phyloP scores from a whole-genome alignment of 2,329 filamentous ascomycete genomes.

The Bipolaris oryzae region DNA sequence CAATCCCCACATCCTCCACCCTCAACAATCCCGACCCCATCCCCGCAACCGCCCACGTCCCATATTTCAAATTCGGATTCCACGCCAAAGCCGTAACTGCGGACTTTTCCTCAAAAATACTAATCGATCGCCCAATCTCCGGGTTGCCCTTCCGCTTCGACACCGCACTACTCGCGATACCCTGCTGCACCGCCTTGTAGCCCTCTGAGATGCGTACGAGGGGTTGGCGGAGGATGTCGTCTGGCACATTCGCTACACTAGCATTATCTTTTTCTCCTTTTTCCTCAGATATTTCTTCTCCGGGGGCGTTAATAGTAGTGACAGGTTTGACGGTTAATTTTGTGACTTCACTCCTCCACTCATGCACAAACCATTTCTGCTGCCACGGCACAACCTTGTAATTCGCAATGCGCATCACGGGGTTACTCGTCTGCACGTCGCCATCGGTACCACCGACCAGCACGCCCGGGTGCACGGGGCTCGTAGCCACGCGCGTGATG shows the following conservation, averaged over 20 bases:
- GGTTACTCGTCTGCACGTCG: conserved; percentile 58
- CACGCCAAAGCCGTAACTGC: conserved; percentile 55
- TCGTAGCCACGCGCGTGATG: conserved; percentile 54
- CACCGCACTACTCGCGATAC: conserved; percentile 28
- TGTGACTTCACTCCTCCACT: conserved; percentile 54
- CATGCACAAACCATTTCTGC: conserved; percentile 64
- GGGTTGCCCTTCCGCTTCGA: conserved; percentile 24
- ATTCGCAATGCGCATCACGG: conserved; percentile 57
- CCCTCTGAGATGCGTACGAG: conserved; percentile 51
- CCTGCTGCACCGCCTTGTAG: conserved; percentile 44
- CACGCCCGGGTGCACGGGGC: conserved; percentile 61
- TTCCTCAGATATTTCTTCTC: no score
- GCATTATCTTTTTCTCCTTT: no score
- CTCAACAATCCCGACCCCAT: conserved; percentile 56
- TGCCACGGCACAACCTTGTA: conserved; percentile 59
- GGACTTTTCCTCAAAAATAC: conserved; percentile 54
- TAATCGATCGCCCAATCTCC: conserved; percentile 44
- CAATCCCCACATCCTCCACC: conserved; percentile 55
- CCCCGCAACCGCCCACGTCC: conserved; percentile 59
- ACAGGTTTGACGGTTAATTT: conserved; percentile 11
- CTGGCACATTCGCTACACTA: conserved; percentile 3
- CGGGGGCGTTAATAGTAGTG: background rate
- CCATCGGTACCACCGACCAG: conserved; percentile 61
- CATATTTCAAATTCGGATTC: conserved; percentile 58
- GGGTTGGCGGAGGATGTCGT: conserved; percentile 26